Percentiles rank a stretch among this genome's conserved stretches.
phyloP scores from a whole-genome alignment of 2,329 filamentous ascomycete genomes.

The Penicillium capsulatum region DNA sequence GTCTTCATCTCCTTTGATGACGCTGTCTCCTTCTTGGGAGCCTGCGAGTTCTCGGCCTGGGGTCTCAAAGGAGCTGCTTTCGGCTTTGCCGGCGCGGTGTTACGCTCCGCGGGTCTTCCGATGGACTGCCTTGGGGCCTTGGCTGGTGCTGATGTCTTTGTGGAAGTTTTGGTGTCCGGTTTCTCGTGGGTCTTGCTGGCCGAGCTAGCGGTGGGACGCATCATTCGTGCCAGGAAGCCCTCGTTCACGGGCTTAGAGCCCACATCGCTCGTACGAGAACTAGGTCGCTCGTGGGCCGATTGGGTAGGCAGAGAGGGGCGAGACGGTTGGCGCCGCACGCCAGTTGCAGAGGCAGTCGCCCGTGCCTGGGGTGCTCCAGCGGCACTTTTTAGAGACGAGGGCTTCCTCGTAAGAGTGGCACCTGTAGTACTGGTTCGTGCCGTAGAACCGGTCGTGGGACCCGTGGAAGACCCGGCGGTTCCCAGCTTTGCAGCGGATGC shows the following conservation, averaged over 20 bases:
- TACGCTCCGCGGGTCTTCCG: constrained; percentile 23
- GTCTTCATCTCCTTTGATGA: constrained; percentile 5
- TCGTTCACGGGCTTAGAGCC: constrained; percentile 41
- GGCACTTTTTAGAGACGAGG: constrained; percentile 32
- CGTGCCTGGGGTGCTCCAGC: constrained; percentile 21
- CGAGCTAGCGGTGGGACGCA: constrained; percentile 50
- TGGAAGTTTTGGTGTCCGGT: constrained; percentile 40
- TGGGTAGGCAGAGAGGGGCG: constrained; percentile 31
- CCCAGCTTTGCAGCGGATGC: constrained; percentile 37
- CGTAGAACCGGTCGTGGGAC: constrained; percentile 14
- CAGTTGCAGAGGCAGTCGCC: constrained; percentile 22
- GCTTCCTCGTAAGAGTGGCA: constrained; percentile 34
- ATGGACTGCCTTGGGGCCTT: constrained; percentile 23
- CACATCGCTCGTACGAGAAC: constrained; percentile 40
- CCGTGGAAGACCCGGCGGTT: constrained; percentile 4
- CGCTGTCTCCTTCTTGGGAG: constrained; percentile 8
- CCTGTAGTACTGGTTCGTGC: constrained; percentile 26
- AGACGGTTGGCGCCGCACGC: constrained; percentile 30
- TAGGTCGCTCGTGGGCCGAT: constrained; percentile 34
- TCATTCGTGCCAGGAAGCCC: constrained; percentile 49
- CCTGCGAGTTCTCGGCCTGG: constrained; percentile 22
- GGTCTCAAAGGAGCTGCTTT: constrained; percentile 15
- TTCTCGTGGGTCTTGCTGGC: constrained; percentile 49
- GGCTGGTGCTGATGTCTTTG: constrained; percentile 23
- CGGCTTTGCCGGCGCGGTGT: constrained; percentile 13